A percentile compares a stretch with the other conserved stretches of the same genome.
Conservation (phyloP, 768 basidiomycete genomes). For the Astraeus odoratus region DNA sequence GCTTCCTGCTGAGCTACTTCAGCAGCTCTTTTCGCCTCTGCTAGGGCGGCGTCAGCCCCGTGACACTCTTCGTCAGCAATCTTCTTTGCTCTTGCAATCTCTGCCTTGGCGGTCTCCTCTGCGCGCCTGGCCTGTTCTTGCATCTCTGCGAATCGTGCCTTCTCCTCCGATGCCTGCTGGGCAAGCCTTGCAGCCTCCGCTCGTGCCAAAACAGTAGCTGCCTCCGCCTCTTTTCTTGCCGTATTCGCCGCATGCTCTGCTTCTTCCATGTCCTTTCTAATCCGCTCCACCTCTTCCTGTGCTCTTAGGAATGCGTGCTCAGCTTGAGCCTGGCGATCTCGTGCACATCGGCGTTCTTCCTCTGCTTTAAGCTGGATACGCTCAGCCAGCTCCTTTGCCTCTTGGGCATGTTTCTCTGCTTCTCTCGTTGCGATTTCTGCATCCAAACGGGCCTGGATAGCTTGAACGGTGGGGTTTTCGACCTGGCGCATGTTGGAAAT, state of each 20-base stretch:
- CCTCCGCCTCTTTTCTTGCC: neutral
- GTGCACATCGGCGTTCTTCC: neutral
- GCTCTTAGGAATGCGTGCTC: neutral
- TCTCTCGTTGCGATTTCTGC: neutral
- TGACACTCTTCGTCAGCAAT: slow-evolving; percentile 16
- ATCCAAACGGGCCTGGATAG: neutral
- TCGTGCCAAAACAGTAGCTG: neutral
- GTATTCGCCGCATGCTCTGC: neutral
- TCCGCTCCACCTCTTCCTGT: neutral
- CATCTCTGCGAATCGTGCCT: neutral
- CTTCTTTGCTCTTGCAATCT: neutral
- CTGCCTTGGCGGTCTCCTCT: neutral
- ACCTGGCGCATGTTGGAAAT: too few species aligned
- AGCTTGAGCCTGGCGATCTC: neutral
- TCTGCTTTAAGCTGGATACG: slow-evolving; percentile 1
- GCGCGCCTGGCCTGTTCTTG: neutral
- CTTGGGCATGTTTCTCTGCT: neutral
- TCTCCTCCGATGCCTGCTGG: neutral
- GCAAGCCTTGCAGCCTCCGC: neutral
- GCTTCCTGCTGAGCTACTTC: slow-evolving; percentile 14
- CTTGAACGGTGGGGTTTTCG: neutral
- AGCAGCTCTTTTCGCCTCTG: slow-evolving; percentile 10
- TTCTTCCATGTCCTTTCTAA: neutral
- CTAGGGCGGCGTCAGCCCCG: slow-evolving; percentile 12
- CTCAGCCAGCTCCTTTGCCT: slow-evolving; percentile 1